A percentile compares a stretch with the other conserved stretches of the same genome.
Conservation (phyloP, 2,329 filamentous ascomycete species). For the Trichoderma guizhouense region DNA sequence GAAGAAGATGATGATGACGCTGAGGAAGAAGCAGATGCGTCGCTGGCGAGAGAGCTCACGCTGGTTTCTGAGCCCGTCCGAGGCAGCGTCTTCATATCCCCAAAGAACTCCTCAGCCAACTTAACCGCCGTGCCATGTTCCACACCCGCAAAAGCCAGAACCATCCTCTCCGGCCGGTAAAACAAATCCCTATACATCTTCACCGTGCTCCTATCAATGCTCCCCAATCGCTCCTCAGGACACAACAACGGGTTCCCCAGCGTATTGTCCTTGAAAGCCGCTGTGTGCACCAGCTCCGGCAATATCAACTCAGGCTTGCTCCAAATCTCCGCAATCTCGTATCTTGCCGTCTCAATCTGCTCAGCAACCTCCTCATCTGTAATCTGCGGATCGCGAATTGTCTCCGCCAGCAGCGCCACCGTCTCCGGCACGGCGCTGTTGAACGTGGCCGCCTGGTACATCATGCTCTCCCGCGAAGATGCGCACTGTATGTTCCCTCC, state of each 20-base stretch:
- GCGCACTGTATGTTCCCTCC: slow-evolving; percentile 97
- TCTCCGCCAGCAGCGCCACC: slow-evolving; percentile 83
- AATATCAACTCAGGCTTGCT: slow-evolving; percentile 93
- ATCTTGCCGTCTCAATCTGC: slow-evolving; percentile 87
- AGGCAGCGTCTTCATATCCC: slow-evolving; percentile 72
- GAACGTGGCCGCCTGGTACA: slow-evolving; percentile 99
- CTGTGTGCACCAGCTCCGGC: slow-evolving; percentile 91
- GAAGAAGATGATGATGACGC: slow-evolving; percentile 21
- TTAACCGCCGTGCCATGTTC: slow-evolving; percentile 75
- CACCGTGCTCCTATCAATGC: slow-evolving; percentile 72
- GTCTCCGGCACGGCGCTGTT: slow-evolving; percentile 85
- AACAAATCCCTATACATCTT: slow-evolving; percentile 77
- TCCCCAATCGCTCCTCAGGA: slow-evolving; percentile 73
- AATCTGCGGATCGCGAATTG: slow-evolving; percentile 80
- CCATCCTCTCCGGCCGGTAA: slow-evolving; percentile 85
- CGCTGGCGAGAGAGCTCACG: slow-evolving; percentile 35
- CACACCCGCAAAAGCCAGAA: slow-evolving; percentile 92
- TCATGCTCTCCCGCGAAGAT: slow-evolving; percentile 89
- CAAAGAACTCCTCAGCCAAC: slow-evolving; percentile 82
- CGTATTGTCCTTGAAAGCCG: slow-evolving; percentile 94
- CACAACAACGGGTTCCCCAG: slow-evolving; percentile 91
- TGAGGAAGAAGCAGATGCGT: slow-evolving; percentile 32
- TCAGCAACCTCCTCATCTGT: slow-evolving; percentile 82
- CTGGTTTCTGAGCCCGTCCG: slow-evolving; percentile 59
- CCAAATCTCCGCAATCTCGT: slow-evolving; percentile 98